A percentile compares a stretch with the other conserved stretches of the same genome.
phyloP scores from a whole-genome alignment of 2,329 filamentous ascomycete species.

The Magnaporthiopsis poae region DNA sequence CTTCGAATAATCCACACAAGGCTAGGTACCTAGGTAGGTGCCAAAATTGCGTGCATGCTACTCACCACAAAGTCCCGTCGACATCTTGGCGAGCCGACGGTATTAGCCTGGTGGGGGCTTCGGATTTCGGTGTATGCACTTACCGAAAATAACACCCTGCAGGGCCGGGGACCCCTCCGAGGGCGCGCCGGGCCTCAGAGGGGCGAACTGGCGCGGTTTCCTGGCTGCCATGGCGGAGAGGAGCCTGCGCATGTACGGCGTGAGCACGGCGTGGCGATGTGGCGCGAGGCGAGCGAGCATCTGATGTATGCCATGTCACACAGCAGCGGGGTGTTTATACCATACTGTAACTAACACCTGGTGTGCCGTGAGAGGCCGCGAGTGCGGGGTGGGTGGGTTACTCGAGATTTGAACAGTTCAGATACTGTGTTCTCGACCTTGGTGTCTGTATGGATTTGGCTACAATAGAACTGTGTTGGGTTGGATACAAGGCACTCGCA shows the following conservation, averaged over 20 bases:
- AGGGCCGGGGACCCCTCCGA: slow-evolving; percentile 24
- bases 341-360: too few relatives aligned
- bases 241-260: slow-evolving; percentile 18
- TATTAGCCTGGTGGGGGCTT: background rate
- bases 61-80: slow-evolving; percentile 85
- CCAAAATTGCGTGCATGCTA: slow-evolving; percentile 12
- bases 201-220: slow-evolving; percentile 43
- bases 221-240: slow-evolving; percentile 33
- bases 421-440: background rate
- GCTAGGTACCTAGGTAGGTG: background rate
- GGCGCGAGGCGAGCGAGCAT: background rate
- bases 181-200: slow-evolving; percentile 33
- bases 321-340: background rate
- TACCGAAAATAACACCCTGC: slow-evolving; percentile 56
- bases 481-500: background rate
- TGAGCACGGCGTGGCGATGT: background rate
- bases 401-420: background rate
- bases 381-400: background rate
- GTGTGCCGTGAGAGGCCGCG: background rate
- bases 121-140: background rate
- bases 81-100: slow-evolving; percentile 49
- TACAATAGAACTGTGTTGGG: background rate
- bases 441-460: background rate
- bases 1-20: background rate
- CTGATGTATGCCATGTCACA: background rate